Base-by-base conservation (phyloP, 2,329 filamentous ascomycete species). In the Periglandula ipomoeae region DNA sequence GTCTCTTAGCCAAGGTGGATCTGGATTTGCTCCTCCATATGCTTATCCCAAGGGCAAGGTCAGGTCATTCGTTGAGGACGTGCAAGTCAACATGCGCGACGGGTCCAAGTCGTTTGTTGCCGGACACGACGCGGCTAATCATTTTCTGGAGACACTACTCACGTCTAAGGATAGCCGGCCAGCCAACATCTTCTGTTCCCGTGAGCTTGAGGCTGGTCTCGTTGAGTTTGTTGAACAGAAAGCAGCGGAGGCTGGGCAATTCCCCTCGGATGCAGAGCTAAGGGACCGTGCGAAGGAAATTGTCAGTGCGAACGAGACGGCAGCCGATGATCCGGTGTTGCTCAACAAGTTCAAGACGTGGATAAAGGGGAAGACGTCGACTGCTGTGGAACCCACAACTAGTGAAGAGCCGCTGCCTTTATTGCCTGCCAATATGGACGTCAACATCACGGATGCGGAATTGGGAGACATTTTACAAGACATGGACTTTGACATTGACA, bases 141-240 rank as follows among this genome's bases (percentile, higher is more conserved):
- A 70, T 45, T 79, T 70, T 55, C 55, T 78, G 30, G 66, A 70
- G 52, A 66, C 64, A n/a, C 37, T 47, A 2, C 63, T 78, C 32
- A 62, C 66, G 1, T 62, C 65, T 1, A 66, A 71, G 5, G 71
- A 70, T 50, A 63, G 67, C 13, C 69, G 70, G 9, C 75, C 74
- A 0, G 73, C 75, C 0, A 61, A 61, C 8, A 68, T 82, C 0
- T 82, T 83, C 59, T 81, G 76, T 61, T 78, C 74, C 17, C 67
- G 75, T 6, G 76, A 81, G 56, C 68, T 83, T 20, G 79, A 82
- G 59, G 65, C 60, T n/a, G 76, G 73, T 2, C 64, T 83, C 13
- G 59, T 67, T 10, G 67, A 70, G 17, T 78, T 73, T 53, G 74
- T 78, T 5, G 63, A 67, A 26, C 57, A 61, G 2, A 63, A 72